These are phyloP conservation scores for Pichia membranifaciens DNA, from an alignment of 805 yeast species.

Conservation along the genomic window DNA sequence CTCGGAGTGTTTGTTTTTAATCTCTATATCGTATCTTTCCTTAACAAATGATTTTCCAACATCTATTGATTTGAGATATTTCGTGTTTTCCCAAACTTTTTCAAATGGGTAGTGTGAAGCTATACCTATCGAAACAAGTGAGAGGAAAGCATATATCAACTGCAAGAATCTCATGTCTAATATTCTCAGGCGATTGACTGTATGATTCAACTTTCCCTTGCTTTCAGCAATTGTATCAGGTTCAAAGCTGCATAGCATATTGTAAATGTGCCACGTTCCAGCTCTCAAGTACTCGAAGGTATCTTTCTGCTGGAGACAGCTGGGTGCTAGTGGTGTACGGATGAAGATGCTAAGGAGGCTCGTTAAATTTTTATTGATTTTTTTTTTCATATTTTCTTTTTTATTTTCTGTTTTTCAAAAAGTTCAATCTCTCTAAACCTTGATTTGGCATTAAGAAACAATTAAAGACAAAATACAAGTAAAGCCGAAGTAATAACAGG, in stretches of 20 bases:
- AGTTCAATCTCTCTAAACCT: not conserved
- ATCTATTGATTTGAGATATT: slow-evolving; percentile 55
- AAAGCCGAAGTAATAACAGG: too few relatives aligned
- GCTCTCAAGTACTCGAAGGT: not conserved
- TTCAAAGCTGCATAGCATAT: too few relatives aligned
- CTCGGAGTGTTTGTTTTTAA: slow-evolving; percentile 50
- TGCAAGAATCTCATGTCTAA: not conserved
- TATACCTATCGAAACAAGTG: not conserved
- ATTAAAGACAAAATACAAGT: too few relatives aligned
- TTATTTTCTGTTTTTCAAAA: not conserved
- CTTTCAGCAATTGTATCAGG: too few relatives aligned
- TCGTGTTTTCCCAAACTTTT: slow-evolving; percentile 50
- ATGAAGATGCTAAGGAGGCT: not conserved
- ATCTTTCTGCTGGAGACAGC: not conserved
- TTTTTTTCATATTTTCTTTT: not conserved
- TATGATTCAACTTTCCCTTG: too few relatives aligned
- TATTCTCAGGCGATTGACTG: too few relatives aligned
- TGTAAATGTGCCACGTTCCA: slow-evolving; percentile 6
- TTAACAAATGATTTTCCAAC: slow-evolving; percentile 59
- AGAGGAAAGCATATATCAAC: not conserved
- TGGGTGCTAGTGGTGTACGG: not conserved
- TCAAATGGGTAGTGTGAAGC: slow-evolving; percentile 14
- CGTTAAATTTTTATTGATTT: not conserved
- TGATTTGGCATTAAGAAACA: too few relatives aligned
- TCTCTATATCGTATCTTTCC: slow-evolving; percentile 51